A percentile compares a stretch with the other conserved stretches of the same genome.
Evolutionary conservation across 2,329 filamentous ascomycete species (phyloP).

Genomic region (Alternaria brassicae): DNA sequence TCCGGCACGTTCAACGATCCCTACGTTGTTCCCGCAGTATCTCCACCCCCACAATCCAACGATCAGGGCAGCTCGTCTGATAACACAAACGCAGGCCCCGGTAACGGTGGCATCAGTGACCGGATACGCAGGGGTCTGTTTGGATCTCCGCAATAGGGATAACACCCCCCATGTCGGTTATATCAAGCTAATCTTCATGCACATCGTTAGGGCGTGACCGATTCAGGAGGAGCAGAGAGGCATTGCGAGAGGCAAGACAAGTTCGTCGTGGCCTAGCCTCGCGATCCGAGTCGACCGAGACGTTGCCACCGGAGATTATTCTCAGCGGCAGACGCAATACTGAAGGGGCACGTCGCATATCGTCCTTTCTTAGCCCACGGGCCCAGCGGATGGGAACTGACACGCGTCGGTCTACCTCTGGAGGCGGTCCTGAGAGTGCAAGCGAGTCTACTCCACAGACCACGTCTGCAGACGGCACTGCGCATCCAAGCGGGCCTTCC

Average conservation of each 20-base stretch:
- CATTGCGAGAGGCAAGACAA: slow-evolving; percentile 3
- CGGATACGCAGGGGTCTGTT: slow-evolving; percentile 47
- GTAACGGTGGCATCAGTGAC: slow-evolving; percentile 34
- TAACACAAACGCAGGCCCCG: slow-evolving; percentile 18
- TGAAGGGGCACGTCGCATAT: slow-evolving; percentile 2
- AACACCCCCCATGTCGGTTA: slow-evolving; percentile 10
- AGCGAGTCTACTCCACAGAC: slow-evolving; percentile 11
- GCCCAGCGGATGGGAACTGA: not conserved
- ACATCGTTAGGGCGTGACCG: slow-evolving; percentile 4
- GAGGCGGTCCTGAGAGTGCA: slow-evolving; percentile 6
- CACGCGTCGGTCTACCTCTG: slow-evolving; percentile 5
- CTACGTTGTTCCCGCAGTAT: slow-evolving; percentile 25
- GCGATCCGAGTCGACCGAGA: slow-evolving; percentile 1
- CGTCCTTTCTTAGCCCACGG: slow-evolving; percentile 3
- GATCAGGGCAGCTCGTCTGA: slow-evolving; percentile 11
- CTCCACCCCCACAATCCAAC: slow-evolving; percentile 12
- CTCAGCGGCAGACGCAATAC: slow-evolving; percentile 4
- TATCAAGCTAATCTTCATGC: slow-evolving; percentile 6
- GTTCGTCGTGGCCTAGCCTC: not conserved
- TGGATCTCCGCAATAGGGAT: slow-evolving; percentile 30
- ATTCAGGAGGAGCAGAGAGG: slow-evolving; percentile 6
- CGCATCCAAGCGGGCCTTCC: slow-evolving; percentile 3
- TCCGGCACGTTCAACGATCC: slow-evolving; percentile 31
- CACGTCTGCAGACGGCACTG: slow-evolving; percentile 2
- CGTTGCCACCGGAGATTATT: not conserved